Evolutionary conservation across 345 rosid genomes (phyloP).

Genomic region (Populus pruinosa): DNA sequence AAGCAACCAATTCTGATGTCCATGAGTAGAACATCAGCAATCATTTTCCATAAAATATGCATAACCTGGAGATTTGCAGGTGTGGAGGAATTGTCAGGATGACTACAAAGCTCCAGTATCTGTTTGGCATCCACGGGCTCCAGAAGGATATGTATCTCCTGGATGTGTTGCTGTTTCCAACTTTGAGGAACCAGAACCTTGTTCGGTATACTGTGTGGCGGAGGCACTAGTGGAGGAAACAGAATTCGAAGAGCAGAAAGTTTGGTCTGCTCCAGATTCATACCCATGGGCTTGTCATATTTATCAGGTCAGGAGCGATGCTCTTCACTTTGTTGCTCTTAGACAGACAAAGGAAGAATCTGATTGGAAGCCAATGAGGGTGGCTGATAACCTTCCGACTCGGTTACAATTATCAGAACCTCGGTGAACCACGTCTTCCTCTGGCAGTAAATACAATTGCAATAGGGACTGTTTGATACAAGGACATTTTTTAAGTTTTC

Average conservation of each 20-base stretch:
- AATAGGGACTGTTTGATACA: neutral
- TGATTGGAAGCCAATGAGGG: constrained; percentile 70
- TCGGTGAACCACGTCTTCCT: neutral
- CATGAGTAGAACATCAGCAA: neutral
- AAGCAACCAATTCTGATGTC: too few relatives aligned
- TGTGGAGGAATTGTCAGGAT: constrained; percentile 88
- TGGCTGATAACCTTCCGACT: constrained; percentile 43
- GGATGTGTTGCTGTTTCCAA: constrained; percentile 68
- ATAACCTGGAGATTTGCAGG: constrained; percentile 37
- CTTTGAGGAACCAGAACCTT: constrained; percentile 68
- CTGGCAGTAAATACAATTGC: neutral
- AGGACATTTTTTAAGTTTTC: neutral
- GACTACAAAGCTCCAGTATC: constrained; percentile 69
- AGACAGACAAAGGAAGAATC: constrained; percentile 64
- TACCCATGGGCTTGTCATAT: constrained; percentile 93
- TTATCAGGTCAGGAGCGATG: constrained; percentile 81
- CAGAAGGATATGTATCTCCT: constrained; percentile 67
- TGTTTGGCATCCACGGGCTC: constrained; percentile 92
- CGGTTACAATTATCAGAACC: constrained; percentile 1
- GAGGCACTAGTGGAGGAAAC: constrained; percentile 65
- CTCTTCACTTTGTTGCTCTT: constrained; percentile 86
- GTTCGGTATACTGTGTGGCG: constrained; percentile 58
- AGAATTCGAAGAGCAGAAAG: constrained; percentile 76
- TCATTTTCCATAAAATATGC: neutral
- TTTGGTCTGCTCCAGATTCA: constrained; percentile 79